Evolutionary conservation across 1,284 basidiomycete species (phyloP).

Genomic region (Cutaneotrichosporon daszewskae): DNA sequence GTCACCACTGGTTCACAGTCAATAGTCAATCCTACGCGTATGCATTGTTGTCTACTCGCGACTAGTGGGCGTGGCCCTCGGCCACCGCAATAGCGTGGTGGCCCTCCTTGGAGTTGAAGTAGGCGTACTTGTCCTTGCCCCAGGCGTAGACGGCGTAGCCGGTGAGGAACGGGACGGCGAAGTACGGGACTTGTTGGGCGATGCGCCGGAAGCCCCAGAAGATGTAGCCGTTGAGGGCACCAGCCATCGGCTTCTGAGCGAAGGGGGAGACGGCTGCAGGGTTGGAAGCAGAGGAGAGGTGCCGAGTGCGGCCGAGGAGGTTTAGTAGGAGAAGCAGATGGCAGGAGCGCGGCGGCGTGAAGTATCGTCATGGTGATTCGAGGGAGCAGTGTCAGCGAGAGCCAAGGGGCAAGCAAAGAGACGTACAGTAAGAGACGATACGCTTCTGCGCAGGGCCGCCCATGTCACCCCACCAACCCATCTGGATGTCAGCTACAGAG

Average conservation of each 20-base stretch:
- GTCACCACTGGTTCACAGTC: too few species aligned
- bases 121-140: conserved; percentile 59
- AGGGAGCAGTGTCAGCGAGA: neutral
- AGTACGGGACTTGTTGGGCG: conserved; percentile 70
- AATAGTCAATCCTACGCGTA: conserved; percentile 2
- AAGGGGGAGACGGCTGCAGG: conserved; percentile 70
- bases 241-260: conserved; percentile 65
- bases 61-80: conserved; percentile 30
- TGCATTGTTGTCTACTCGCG: conserved; percentile 10
- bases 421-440: conserved; percentile 71
- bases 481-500: too few species aligned
- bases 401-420: neutral
- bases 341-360: neutral
- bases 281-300: neutral
- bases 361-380: neutral
- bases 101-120: conserved; percentile 47
- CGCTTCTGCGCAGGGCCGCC: conserved; percentile 68
- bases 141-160: conserved; percentile 79
- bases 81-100: conserved; percentile 37
- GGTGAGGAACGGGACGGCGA: conserved; percentile 66
- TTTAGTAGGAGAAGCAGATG: neutral
- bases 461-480: conserved; percentile 87
- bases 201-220: conserved; percentile 83
- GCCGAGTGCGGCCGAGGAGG: neutral
- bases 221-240: conserved; percentile 67